Evolutionary conservation across 2,329 filamentous ascomycete species (phyloP), one percentile per base, ranked within the genome.

Genomic region (Colletotrichum tropicicola): DNA sequence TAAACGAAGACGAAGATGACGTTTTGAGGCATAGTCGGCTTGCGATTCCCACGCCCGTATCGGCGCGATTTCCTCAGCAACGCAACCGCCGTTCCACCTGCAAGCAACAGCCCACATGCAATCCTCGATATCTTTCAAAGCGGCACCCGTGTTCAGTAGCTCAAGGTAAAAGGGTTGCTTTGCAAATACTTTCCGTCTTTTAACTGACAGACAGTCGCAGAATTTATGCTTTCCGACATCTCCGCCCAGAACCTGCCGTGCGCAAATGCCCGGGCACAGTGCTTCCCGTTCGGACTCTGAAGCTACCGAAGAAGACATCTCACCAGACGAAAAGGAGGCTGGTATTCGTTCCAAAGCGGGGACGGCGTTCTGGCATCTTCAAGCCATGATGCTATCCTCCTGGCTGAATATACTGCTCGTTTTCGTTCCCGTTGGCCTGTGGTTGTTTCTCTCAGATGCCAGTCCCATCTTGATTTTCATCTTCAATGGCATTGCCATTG

Each of bases 351-450:
- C 12, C 27, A 48, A 27, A 3, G 10, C 23, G 30, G 2, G 25
- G 28, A 27, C 23, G 6, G n/a, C n/a, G 9, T 28, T 27, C 9
- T n/a, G n/a, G 10, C 23, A 48, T 23, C 19, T 63, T 2, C 37
- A 53, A 21, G 27, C 52, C 8, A 77, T 73, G 21, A 41, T 78
- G 9, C 70, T 72, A 23, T 73, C 71, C 0, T 77, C 76, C 70
- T 89, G 85, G 80, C 76, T 92, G 75, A 92, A 92, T 70, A 69
- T 89, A 48, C 78, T 92, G 49, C 81, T 92, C 53, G 75, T 92
- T 37, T 92, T 92, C 70, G 89, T 92, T n/a, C 91, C 91, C 2
- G 79, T 90, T 48, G 91, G 90, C 65, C 87, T 92, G 45, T 85
- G 82, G 15, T 80, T 84, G 37, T 82, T 90, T 65, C 67, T 78